Base-by-base conservation (phyloP, 23 red algal species). In the Chondrus crispus region DNA sequence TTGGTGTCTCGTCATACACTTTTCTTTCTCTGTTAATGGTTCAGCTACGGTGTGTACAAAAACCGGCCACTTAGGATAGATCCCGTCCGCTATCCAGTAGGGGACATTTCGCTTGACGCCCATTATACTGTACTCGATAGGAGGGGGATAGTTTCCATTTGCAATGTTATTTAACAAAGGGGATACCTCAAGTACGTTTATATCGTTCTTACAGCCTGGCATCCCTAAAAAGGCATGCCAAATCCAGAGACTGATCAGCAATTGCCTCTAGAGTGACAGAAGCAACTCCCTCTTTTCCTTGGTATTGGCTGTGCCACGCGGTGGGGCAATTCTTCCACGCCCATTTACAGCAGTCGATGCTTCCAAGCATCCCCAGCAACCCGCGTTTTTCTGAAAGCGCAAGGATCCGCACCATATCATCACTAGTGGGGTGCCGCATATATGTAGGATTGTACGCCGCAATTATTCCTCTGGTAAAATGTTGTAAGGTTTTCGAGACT, bases 321-420 rank as follows among this genome's bases (percentile, higher is more conserved):
- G 19, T 49, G 1, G 78, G 78, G 30, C 52, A 82, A 10, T 13
- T 82, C 36, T 82, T 58, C 47, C 47, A 82, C 19, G 6, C 2
- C 78, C 49, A 82, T 51, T 82, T 58, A 16, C 47, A 22, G 49
- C 78, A 82, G 36, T 82, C 20, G 37, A 82, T 82, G 37, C 45
- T 54, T 7, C 78, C 42, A 6, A 82, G 26, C 50, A 82, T 82
- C 16, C 78, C 47, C 32, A 36, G 78, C 24, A 82, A 58, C 9
- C 42, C 78, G 20, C 32, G 22, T 29, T 13, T 49, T 3, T 58
- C 14, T 12, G 47, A 49, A 19, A 38, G n/a, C 30, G 3, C 12
- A 16, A 60, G 32, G 28, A 82, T 82, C 8, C 36, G 4, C 37
- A 40, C 32, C 14, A 57, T 26, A 32, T 53, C 78, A 29, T 48